phyloP scores from a whole-genome alignment of 164 flowering plant species.

The Stephania cephalantha region DNA sequence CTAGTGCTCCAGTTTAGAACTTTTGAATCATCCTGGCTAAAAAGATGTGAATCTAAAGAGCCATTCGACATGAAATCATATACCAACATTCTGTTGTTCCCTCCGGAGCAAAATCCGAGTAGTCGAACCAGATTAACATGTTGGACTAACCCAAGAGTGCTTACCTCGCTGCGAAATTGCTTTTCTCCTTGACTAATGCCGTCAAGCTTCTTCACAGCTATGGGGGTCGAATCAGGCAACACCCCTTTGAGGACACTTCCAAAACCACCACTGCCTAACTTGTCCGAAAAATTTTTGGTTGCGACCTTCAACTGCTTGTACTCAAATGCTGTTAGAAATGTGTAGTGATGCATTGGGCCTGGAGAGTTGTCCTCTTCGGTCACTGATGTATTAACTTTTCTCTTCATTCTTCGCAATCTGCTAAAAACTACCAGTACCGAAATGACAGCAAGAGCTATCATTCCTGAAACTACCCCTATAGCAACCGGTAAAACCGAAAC shows the following conservation, averaged over 20 bases:
- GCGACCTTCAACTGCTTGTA: constrained; percentile 35
- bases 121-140: constrained; percentile 6
- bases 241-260: constrained; percentile 47
- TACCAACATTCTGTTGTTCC: background rate
- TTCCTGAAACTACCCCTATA: constrained; percentile 16
- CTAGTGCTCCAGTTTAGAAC: constrained; percentile 27
- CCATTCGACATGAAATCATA: constrained; percentile 11
- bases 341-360: background rate
- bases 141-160: constrained; percentile 47
- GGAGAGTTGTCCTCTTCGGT: background rate
- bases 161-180: constrained; percentile 54
- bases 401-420: constrained; percentile 5
- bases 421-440: constrained; percentile 9
- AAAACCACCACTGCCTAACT: constrained; percentile 47
- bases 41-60: constrained; percentile 36
- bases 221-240: constrained; percentile 28
- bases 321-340: constrained; percentile 16
- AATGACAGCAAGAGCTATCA: constrained; percentile 11
- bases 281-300: constrained; percentile 43
- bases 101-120: constrained; percentile 1
- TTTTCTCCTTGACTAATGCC: constrained; percentile 45
- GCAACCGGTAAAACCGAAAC: background rate
- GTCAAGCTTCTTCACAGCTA: constrained; percentile 56
- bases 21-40: constrained; percentile 5
- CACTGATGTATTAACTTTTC: background rate